A percentile compares a stretch with the other conserved stretches of the same genome.
Conservation (phyloP, 768 basidiomycete species). For the Rhodotorula diobovata region DNA sequence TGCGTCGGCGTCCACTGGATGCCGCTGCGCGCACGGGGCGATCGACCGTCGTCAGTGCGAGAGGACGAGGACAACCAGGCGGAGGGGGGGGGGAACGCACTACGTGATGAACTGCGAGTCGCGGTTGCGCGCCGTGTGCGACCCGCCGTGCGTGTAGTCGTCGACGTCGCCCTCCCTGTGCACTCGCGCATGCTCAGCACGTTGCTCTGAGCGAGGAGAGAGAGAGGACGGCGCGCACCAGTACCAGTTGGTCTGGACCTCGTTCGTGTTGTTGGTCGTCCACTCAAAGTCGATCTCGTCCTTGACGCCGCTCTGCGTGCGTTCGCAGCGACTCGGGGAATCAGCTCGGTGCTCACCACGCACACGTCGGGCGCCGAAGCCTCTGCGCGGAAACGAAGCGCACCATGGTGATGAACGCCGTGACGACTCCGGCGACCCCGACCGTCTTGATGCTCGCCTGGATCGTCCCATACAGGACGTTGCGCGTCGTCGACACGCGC, state of each 20-base stretch:
- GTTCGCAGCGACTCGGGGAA: too few relatives aligned
- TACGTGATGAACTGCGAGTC: slow-evolving; percentile 23
- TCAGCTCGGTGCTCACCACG: neutral
- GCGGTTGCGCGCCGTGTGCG: slow-evolving; percentile 10
- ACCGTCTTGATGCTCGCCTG: slow-evolving; percentile 40
- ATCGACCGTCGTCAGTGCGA: neutral
- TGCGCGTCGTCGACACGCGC: slow-evolving; percentile 45
- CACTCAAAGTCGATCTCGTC: slow-evolving; percentile 44
- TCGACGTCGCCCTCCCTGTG: slow-evolving; percentile 11
- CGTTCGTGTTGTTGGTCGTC: slow-evolving; percentile 9
- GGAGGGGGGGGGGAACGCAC: neutral
- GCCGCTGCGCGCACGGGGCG: neutral
- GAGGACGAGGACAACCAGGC: neutral
- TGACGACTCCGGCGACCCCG: slow-evolving; percentile 45
- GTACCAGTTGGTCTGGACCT: slow-evolving; percentile 29
- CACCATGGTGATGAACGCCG: slow-evolving; percentile 42
- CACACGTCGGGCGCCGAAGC: too few relatives aligned
- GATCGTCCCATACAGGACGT: slow-evolving; percentile 46
- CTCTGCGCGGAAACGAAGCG: neutral
- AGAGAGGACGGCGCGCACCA: neutral
- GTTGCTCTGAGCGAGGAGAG: neutral
- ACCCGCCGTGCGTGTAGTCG: slow-evolving; percentile 28
- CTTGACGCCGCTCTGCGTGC: slow-evolving; percentile 22
- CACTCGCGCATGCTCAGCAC: neutral
- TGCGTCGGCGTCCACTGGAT: slow-evolving; percentile 35